Base-by-base conservation (phyloP, 1,284 basidiomycete species). In the Hypsizygus ulmarius region DNA sequence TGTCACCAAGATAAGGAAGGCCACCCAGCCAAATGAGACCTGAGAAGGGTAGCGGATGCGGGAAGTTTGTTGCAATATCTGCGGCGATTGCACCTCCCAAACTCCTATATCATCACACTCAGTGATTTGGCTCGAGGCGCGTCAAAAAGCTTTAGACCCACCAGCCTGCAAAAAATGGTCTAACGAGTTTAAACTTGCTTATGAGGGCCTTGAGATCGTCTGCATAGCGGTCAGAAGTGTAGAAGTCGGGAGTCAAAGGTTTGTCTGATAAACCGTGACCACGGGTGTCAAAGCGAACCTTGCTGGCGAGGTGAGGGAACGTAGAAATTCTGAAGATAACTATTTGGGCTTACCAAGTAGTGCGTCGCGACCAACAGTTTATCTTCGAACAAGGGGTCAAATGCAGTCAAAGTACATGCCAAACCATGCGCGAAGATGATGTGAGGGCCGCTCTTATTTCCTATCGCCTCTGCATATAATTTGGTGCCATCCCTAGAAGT, bases 231-330 rank as follows among this genome's bases (percentile, higher is more conserved):
- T 48, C 49, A 9, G 58, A 63, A 16, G 51, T 52, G 48, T 63
- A 56, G 3, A 47, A 58, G 35, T 59, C 58, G 10, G 52, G 49
- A 10, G 48, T 57, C 27, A 55, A 38, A 11, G 62, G 64, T 35
- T 63, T 64, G 18, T 60, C 64, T 40, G 62, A 64, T 42, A 56
- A 54, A 15, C 62, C 64, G 52, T 64, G 60, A 10, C 62, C 63
- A 32, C 64, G 55, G 43, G 45, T 49, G 14, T 55, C 53, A 42
- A 50, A 55, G 14, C 53, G 50, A 21, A 55, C 51, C 53, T 55
- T n/a, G 35, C 5, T 5, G 21, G 10, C 34, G 16, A 29, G 25
- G 32, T 18, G 27, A 14, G 6, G 28, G 11, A 37, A 30, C 14
- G 10, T 14, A 30, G 16, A 38, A n/a, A n/a, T n/a, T n/a, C n/a